Conservation (phyloP, 2,329 filamentous ascomycete genomes). For the Hymenoscyphus scutula region DNA sequence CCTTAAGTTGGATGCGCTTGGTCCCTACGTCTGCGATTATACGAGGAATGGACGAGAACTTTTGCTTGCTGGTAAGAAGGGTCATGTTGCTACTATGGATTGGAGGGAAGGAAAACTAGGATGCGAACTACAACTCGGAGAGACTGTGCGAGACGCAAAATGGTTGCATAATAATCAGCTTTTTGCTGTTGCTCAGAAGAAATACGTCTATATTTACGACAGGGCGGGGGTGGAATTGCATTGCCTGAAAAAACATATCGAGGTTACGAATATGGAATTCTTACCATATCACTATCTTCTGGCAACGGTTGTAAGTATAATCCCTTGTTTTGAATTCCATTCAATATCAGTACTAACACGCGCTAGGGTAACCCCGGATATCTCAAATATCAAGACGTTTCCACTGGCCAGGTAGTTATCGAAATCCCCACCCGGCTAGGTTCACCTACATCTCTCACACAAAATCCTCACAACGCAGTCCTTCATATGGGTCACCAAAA, state of each 20-base stretch:
- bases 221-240: slow-evolving; percentile 87
- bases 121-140: slow-evolving; percentile 85
- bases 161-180: slow-evolving; percentile 95
- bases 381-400: slow-evolving; percentile 92
- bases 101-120: slow-evolving; percentile 90
- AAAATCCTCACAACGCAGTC: slow-evolving; percentile 91
- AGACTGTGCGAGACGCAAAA: slow-evolving; percentile 84
- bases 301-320: slow-evolving; percentile 68
- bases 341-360: slow-evolving; percentile 20
- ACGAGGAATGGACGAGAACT: slow-evolving; percentile 84
- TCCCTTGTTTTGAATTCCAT: not conserved
- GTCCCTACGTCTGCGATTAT: slow-evolving; percentile 87
- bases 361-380: slow-evolving; percentile 71
- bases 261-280: slow-evolving; percentile 93
- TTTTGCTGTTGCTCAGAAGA: slow-evolving; percentile 95
- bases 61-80: slow-evolving; percentile 83
- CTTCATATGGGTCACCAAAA: slow-evolving; percentile 93
- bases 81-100: slow-evolving; percentile 94
- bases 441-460: slow-evolving; percentile 75
- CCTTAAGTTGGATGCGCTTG: slow-evolving; percentile 75
- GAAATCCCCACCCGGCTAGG: slow-evolving; percentile 85
- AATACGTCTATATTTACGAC: slow-evolving; percentile 96
- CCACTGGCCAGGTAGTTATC: slow-evolving; percentile 83
- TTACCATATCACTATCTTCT: slow-evolving; percentile 94
- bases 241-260: slow-evolving; percentile 83